Evolutionary conservation across 805 yeast genomes (phyloP).

Genomic region (Candida nonsorbophila): DNA sequence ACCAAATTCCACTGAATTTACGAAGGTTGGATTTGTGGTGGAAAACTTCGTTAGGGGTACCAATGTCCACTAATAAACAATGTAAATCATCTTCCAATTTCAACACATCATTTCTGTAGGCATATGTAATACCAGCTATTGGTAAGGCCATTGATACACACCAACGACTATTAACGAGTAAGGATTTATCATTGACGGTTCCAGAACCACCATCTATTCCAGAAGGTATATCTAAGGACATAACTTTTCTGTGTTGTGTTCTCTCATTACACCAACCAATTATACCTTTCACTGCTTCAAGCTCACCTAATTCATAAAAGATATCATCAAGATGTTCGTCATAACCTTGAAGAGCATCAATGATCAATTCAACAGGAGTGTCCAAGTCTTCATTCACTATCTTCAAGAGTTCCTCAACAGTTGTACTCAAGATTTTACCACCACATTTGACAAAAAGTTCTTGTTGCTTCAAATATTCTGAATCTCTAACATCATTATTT

Average conservation of each 20-base stretch:
- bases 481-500: slow-evolving; percentile 33
- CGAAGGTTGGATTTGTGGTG: slow-evolving; percentile 33
- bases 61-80: slow-evolving; percentile 65
- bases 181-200: slow-evolving; percentile 21
- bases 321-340: slow-evolving; percentile 65
- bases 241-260: slow-evolving; percentile 29
- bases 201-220: slow-evolving; percentile 87
- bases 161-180: slow-evolving; percentile 44
- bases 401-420: slow-evolving; percentile 29
- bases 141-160: slow-evolving; percentile 74
- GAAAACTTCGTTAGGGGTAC: slow-evolving; percentile 58
- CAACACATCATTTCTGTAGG: slow-evolving; percentile 51
- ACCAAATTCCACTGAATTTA: slow-evolving; percentile 44
- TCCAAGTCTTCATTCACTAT: slow-evolving; percentile 43
- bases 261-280: slow-evolving; percentile 64
- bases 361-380: slow-evolving; percentile 70
- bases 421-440: slow-evolving; percentile 51
- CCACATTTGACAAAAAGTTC: slow-evolving; percentile 56
- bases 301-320: slow-evolving; percentile 32
- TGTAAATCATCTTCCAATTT: slow-evolving; percentile 31
- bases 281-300: slow-evolving; percentile 35
- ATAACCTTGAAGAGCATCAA: slow-evolving; percentile 84
- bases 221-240: slow-evolving; percentile 77
- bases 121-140: slow-evolving; percentile 53
- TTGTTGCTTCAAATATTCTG: slow-evolving; percentile 45